phyloP scores from a whole-genome alignment of 352 stramenopile genomes.

The Pythium chondricola region DNA sequence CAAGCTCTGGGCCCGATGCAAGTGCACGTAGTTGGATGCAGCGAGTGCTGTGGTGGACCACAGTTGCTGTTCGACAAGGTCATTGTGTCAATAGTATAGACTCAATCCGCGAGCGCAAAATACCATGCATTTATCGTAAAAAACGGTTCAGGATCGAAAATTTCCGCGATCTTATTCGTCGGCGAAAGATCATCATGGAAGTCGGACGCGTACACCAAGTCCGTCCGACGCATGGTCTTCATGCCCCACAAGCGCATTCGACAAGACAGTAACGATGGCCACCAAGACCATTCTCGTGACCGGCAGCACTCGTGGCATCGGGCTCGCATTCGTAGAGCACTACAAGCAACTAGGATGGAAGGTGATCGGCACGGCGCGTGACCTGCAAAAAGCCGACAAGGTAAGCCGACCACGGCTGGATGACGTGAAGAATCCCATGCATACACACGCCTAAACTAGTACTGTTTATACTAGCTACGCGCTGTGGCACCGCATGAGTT shows the following conservation, averaged over 20 bases:
- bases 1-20: too few species aligned
- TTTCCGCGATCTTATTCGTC: too few species aligned
- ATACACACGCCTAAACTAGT: too few species aligned
- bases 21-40: too few species aligned
- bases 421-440: too few species aligned
- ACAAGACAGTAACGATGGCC: not conserved
- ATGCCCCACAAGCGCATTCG: not conserved
- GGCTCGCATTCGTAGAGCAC: constrained; percentile 32
- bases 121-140: too few species aligned
- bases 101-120: too few species aligned
- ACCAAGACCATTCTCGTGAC: constrained; percentile 48
- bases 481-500: constrained; percentile 12
- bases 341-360: constrained; percentile 39
- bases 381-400: constrained; percentile 21
- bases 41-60: too few species aligned
- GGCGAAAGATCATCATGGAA: not conserved
- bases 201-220: not conserved
- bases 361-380: constrained; percentile 32
- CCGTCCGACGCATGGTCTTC: not conserved
- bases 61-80: too few species aligned
- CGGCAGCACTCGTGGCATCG: constrained; percentile 36
- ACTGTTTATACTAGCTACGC: constrained; percentile 10
- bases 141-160: too few species aligned
- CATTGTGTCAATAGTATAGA: too few species aligned
- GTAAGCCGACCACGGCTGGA: constrained; percentile 9